phyloP scores from a whole-genome alignment of 495 filamentous ascomycete species.

The Aspergillus cavernicola region DNA sequence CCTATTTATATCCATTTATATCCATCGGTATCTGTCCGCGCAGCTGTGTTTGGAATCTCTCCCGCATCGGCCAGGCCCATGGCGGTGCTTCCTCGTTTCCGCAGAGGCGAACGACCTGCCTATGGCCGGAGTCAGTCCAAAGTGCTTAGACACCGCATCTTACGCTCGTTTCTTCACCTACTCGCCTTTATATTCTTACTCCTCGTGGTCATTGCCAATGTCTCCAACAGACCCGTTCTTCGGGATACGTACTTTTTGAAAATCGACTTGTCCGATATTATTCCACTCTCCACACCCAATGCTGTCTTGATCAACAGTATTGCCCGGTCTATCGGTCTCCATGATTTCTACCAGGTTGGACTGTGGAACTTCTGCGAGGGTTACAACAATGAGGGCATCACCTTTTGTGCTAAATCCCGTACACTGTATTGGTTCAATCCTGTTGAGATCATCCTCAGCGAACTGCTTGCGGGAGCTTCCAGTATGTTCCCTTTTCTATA shows the following conservation, averaged over 20 bases:
- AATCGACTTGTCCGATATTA: constrained; percentile 78
- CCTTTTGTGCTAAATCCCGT: constrained; percentile 63
- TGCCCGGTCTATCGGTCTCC: constrained; percentile 80
- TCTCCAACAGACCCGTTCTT: constrained; percentile 54
- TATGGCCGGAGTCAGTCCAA: constrained; percentile 28
- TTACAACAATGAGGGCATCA: constrained; percentile 67
- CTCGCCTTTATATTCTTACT: constrained; percentile 72
- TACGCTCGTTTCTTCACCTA: constrained; percentile 68
- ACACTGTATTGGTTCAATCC: constrained; percentile 88
- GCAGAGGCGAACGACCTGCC: constrained; percentile 23
- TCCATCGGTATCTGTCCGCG: not conserved
- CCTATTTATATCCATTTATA: not conserved
- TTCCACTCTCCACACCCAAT: constrained; percentile 71
- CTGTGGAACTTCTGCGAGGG: constrained; percentile 90
- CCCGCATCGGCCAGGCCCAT: constrained; percentile 12
- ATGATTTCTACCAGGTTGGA: constrained; percentile 93
- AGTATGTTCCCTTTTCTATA: constrained; percentile 40
- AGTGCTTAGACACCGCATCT: constrained; percentile 37
- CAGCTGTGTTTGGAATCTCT: not conserved
- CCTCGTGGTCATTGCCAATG: constrained; percentile 73
- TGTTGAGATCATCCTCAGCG: constrained; percentile 68
- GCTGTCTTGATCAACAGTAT: constrained; percentile 78
- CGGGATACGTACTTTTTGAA: constrained; percentile 75
- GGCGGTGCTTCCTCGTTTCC: constrained; percentile 33
- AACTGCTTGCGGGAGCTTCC: constrained; percentile 76